Conservation (phyloP, 73 alveolate species). For the Uronychia binucleata region DNA sequence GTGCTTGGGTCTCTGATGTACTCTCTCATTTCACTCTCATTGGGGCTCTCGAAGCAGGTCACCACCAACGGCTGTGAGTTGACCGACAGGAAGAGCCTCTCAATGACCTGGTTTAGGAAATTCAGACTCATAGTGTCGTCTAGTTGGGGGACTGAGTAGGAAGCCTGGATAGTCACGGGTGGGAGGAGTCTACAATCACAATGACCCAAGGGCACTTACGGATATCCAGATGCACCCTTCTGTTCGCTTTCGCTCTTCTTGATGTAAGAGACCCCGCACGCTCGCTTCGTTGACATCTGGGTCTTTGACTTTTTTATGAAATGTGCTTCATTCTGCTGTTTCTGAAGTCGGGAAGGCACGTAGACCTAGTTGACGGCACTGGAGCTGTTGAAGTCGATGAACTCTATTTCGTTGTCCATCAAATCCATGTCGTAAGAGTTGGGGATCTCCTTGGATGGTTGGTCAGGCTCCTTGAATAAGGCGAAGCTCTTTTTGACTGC, state of each 20-base stretch:
- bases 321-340: neutral
- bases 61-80: no score
- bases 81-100: no score
- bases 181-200: neutral
- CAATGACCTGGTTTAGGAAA: no score
- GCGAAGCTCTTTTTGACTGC: neutral
- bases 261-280: neutral
- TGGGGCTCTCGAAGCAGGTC: conserved; percentile 50
- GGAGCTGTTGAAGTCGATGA: neutral
- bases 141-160: neutral
- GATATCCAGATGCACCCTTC: no score
- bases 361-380: neutral
- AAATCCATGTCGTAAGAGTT: neutral
- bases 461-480: no score
- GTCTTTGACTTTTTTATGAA: neutral
- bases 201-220: no score
- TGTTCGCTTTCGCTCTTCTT: neutral
- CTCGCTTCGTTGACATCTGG: neutral
- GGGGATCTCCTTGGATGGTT: neutral
- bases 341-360: neutral
- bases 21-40: conserved; percentile 61
- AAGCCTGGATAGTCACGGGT: neutral
- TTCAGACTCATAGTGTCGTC: no score
- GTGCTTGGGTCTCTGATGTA: conserved; percentile 37
- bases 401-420: neutral